Base-by-base conservation (phyloP, 2,329 filamentous ascomycete species). In the Chaetomium sp. region DNA sequence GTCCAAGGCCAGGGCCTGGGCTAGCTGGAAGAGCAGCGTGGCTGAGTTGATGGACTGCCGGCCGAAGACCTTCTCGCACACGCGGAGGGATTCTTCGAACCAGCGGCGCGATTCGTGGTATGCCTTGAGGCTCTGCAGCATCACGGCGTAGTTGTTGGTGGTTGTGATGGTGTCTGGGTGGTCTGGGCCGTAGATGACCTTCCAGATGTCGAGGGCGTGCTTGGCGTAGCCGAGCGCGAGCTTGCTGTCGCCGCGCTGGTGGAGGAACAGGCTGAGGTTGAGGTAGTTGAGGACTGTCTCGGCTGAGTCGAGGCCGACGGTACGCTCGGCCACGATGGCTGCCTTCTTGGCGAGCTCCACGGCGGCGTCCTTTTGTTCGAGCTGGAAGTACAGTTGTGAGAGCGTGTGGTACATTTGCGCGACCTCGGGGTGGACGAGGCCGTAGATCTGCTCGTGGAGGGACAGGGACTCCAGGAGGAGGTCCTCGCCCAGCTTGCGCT, bases 101-200 rank as follows among this genome's bases (percentile, higher is more conserved):
- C 94, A 99, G 60, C 92, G 79, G 51, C 94, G 87, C 46, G 92
- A 97, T 73, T 96, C 90, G 65, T 92, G 87, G 76, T 95, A 99
- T 59, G 88, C 86, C 78, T 97, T 96, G 65, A 96, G 81, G 54
- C 91, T 86, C 73, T 99, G 94, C 56, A 99, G 84, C 94, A 99
- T 99, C 58, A 99, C 94, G 6, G 94, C 94, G 19, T 90, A 92
- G 68, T 99, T 99, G 81, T 97, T 99, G 73, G 97, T 87, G 12
- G 94, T 97, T 7, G 95, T 99, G 73, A 99, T 96, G 7, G 91
- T 95, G 74, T 99, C 94, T 3, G 94, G 94, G 73, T 99, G 94
- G 66, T 90, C 88, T 35, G 87, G 78, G 36, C 94, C 94, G 69
- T 96, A 99, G 66, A 97, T 92, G 65, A 97, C 82, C 77, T 96